Evolutionary conservation across 345 rosid species (phyloP).

Genomic region (Erucastrum elatum): DNA sequence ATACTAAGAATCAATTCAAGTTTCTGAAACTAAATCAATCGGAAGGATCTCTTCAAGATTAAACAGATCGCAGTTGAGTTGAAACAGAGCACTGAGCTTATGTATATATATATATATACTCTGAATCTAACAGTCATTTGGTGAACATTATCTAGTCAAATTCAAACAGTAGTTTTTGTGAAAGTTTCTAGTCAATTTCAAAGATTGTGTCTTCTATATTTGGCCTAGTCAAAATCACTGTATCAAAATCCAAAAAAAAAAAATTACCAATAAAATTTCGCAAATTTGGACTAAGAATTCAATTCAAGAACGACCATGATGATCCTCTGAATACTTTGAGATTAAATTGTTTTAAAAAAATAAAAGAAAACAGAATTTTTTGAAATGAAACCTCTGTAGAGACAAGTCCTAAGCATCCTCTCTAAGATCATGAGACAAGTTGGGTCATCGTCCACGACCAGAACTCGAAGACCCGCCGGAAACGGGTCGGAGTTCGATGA

Average conservation of each 20-base stretch:
- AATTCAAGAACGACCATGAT: constrained; percentile 14
- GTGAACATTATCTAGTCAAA: constrained; percentile 20
- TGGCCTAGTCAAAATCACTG: background rate
- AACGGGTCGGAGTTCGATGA: constrained; percentile 54
- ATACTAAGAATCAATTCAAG: background rate
- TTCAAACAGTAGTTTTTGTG: constrained; percentile 16
- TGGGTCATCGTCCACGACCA: constrained; percentile 94
- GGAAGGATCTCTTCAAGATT: background rate
- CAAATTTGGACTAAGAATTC: constrained; percentile 11
- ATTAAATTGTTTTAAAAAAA: background rate
- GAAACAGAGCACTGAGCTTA: background rate
- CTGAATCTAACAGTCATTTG: constrained; percentile 31
- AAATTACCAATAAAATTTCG: background rate
- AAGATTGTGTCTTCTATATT: background rate
- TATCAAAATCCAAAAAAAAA: constrained; percentile 15
- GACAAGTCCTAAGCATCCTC: constrained; percentile 81
- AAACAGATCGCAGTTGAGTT: background rate
- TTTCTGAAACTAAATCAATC: background rate
- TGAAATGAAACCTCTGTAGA: constrained; percentile 59
- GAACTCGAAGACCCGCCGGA: constrained; percentile 80
- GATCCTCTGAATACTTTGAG: background rate
- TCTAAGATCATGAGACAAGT: constrained; percentile 91
- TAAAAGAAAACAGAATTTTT: background rate
- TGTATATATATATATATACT: background rate
- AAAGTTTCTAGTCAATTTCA: constrained; percentile 20